These are phyloP conservation scores for Mytilinidion resinicola DNA, from an alignment of 495 filamentous ascomycete genomes.

Conservation along the genomic window DNA sequence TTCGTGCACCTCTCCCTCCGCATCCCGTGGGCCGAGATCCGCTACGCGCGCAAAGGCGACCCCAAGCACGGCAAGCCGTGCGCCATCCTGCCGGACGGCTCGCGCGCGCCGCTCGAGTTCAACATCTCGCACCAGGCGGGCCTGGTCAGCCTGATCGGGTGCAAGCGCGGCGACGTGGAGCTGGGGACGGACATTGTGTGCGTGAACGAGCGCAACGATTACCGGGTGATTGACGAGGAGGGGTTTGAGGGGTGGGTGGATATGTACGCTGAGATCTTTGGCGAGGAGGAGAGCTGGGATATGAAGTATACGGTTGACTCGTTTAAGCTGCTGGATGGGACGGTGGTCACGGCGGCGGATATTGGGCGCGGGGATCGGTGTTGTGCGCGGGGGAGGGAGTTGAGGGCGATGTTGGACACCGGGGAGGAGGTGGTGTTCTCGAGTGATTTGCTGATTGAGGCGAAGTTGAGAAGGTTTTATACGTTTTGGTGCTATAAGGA, in stretches of 20 bases:
- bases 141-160: slow-evolving; percentile 59
- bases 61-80: slow-evolving; percentile 58
- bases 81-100: slow-evolving; percentile 34
- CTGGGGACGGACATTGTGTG: slow-evolving; percentile 54
- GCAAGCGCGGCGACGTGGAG: slow-evolving; percentile 35
- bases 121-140: slow-evolving; percentile 87
- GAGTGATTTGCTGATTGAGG: slow-evolving; percentile 43
- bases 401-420: slow-evolving; percentile 26
- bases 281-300: slow-evolving; percentile 46
- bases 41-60: slow-evolving; percentile 53
- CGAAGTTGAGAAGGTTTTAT: slow-evolving; percentile 71
- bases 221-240: slow-evolving; percentile 39
- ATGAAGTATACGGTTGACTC: slow-evolving; percentile 48
- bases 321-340: slow-evolving; percentile 34
- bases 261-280: slow-evolving; percentile 76
- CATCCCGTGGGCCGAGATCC: slow-evolving; percentile 60
- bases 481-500: slow-evolving; percentile 85
- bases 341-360: slow-evolving; percentile 26
- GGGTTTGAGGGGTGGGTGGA: slow-evolving; percentile 65
- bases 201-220: slow-evolving; percentile 61
- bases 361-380: slow-evolving; percentile 33
- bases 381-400: slow-evolving; percentile 26
- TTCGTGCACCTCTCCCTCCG: slow-evolving; percentile 57
- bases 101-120: slow-evolving; percentile 53
- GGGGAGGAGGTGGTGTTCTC: slow-evolving; percentile 31